Percentiles rank a stretch among this genome's conserved stretches.
Conservation (phyloP, 305 asterid genomes). For the Fraxinus velutina region DNA sequence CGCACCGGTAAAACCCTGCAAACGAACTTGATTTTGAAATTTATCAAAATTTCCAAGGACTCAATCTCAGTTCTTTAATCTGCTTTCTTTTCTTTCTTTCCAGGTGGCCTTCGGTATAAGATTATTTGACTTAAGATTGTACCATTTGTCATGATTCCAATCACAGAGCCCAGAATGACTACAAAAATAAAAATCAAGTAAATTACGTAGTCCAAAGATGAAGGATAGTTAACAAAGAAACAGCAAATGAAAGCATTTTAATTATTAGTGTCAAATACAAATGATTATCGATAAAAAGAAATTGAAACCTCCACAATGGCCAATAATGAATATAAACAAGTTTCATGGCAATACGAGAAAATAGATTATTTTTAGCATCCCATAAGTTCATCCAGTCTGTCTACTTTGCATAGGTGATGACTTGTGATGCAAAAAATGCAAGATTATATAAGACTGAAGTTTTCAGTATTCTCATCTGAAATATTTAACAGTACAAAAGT, state of each 20-base stretch:
- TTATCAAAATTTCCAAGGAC: background rate
- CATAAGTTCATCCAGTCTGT: background rate
- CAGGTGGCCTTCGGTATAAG: slow-evolving; percentile 51
- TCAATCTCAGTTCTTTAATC: slow-evolving; percentile 38
- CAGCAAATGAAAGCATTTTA: background rate
- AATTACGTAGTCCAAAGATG: background rate
- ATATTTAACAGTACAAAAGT: background rate
- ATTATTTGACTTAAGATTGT: slow-evolving; percentile 81
- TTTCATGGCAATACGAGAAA: background rate
- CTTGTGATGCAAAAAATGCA: background rate
- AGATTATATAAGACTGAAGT: background rate
- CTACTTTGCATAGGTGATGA: background rate
- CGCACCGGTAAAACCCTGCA: background rate
- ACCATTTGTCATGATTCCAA: slow-evolving; percentile 79
- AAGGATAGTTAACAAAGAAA: background rate
- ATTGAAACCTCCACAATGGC: background rate
- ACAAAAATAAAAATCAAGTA: slow-evolving; percentile 25
- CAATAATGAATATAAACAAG: background rate
- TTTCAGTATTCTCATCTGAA: background rate
- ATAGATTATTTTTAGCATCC: background rate
- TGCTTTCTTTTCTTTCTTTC: slow-evolving; percentile 69
- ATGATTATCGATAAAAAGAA: background rate
- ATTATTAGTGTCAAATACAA: background rate
- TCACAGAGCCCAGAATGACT: slow-evolving; percentile 81
- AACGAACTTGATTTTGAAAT: background rate